Conservation (phyloP, 2,329 filamentous ascomycete genomes). For the Byssothecium circinans region DNA sequence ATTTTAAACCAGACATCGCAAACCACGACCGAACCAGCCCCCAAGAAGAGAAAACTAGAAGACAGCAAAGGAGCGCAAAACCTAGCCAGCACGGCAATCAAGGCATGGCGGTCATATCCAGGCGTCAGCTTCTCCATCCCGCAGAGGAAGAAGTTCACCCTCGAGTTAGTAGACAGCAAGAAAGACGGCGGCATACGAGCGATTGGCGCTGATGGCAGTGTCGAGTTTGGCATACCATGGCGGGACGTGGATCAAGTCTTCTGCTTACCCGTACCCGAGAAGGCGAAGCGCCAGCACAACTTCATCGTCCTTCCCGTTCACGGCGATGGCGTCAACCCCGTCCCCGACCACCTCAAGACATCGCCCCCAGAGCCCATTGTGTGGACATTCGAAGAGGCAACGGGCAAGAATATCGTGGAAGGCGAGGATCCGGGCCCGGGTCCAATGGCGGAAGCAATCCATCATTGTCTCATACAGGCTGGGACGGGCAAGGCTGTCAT, state of each 20-base stretch:
- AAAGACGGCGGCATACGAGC: conserved; percentile 50
- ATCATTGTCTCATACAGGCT: conserved; percentile 47
- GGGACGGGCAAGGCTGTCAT: conserved; percentile 52
- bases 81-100: conserved; percentile 24
- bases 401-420: conserved; percentile 46
- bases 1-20: conserved; percentile 33
- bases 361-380: conserved; percentile 58
- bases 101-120: conserved; percentile 35
- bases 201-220: conserved; percentile 53
- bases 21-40: conserved; percentile 26
- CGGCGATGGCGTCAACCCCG: conserved; percentile 52
- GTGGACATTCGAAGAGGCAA: conserved; percentile 61
- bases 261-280: conserved; percentile 65
- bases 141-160: conserved; percentile 64
- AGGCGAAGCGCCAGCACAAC: conserved; percentile 64
- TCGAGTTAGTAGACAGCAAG: conserved; percentile 55
- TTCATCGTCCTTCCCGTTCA: conserved; percentile 62
- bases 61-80: conserved; percentile 26
- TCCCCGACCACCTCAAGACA: conserved; percentile 43
- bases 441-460: conserved; percentile 50
- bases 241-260: conserved; percentile 59
- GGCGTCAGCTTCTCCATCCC: conserved; percentile 65
- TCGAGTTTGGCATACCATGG: conserved; percentile 58
- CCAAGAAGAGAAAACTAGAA: conserved; percentile 46
- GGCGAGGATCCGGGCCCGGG: conserved; percentile 47